Evolutionary conservation across 345 rosid species (phyloP).

Genomic region (Erysimum cheiranthoides): DNA sequence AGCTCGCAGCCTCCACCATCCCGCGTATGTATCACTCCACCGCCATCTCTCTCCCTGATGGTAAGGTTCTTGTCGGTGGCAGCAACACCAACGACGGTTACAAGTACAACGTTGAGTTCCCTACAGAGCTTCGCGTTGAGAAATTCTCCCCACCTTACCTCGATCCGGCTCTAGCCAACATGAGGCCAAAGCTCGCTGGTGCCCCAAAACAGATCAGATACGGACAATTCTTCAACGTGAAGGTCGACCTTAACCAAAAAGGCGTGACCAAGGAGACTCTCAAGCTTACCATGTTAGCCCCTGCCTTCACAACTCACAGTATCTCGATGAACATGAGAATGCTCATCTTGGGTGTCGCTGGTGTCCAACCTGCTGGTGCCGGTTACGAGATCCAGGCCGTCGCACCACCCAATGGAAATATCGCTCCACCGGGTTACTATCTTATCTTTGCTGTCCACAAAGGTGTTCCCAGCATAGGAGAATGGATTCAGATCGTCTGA

Average conservation of each 20-base stretch:
- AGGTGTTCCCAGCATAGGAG: conserved; percentile 59
- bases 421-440: conserved; percentile 72
- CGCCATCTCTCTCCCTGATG: conserved; percentile 61
- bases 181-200: conserved; percentile 50
- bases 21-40: conserved; percentile 78
- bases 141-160: conserved; percentile 80
- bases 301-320: conserved; percentile 76
- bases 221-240: conserved; percentile 39
- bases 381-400: conserved; percentile 31
- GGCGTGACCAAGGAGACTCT: conserved; percentile 28
- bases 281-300: conserved; percentile 58
- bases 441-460: conserved; percentile 55
- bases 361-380: conserved; percentile 18
- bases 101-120: conserved; percentile 56
- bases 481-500: conserved; percentile 62
- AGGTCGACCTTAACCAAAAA: conserved; percentile 27
- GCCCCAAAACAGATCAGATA: conserved; percentile 38
- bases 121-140: conserved; percentile 73
- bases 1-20: conserved; percentile 50
- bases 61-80: conserved; percentile 64
- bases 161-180: conserved; percentile 43
- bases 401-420: conserved; percentile 52
- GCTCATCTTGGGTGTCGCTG: conserved; percentile 42
- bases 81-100: conserved; percentile 79
- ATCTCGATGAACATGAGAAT: conserved; percentile 73